These are phyloP conservation scores for Castanospermum australe DNA, from an alignment of 306 rosid species.

Conservation along the genomic window DNA sequence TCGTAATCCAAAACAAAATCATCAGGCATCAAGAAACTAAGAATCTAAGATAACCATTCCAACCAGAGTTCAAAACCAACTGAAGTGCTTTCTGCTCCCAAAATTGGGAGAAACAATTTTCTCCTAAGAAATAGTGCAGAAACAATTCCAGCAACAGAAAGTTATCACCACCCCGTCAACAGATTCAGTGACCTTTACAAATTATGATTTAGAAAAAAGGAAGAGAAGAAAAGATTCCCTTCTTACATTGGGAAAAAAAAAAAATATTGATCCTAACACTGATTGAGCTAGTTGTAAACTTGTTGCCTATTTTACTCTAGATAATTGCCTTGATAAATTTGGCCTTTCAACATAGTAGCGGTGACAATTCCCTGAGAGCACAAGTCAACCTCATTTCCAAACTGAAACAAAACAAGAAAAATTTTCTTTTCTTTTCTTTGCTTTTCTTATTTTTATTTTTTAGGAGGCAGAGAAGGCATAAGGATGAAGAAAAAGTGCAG, in stretches of 20 bases:
- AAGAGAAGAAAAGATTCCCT: background rate
- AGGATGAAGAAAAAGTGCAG: background rate
- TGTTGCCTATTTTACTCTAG: background rate
- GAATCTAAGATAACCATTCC: slow-evolving; percentile 12
- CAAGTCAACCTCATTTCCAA: background rate
- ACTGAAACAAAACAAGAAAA: background rate
- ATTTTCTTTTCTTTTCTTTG: background rate
- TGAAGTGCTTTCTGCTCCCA: background rate
- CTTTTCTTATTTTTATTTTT: background rate
- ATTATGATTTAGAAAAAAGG: background rate
- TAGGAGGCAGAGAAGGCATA: background rate
- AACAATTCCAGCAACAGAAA: background rate
- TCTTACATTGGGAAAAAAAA: background rate
- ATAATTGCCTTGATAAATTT: background rate
- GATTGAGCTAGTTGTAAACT: background rate
- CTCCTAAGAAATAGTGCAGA: background rate
- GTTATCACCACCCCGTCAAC: background rate
- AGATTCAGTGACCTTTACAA: background rate
- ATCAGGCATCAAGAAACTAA: slow-evolving; percentile 4
- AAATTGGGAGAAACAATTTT: background rate
- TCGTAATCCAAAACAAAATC: background rate
- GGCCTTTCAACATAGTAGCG: background rate
- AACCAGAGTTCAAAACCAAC: slow-evolving; percentile 16
- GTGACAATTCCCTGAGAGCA: background rate
- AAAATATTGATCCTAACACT: background rate